These are phyloP conservation scores for Cyberlindnera maritima DNA, from an alignment of 805 yeast species.

Conservation along the genomic window DNA sequence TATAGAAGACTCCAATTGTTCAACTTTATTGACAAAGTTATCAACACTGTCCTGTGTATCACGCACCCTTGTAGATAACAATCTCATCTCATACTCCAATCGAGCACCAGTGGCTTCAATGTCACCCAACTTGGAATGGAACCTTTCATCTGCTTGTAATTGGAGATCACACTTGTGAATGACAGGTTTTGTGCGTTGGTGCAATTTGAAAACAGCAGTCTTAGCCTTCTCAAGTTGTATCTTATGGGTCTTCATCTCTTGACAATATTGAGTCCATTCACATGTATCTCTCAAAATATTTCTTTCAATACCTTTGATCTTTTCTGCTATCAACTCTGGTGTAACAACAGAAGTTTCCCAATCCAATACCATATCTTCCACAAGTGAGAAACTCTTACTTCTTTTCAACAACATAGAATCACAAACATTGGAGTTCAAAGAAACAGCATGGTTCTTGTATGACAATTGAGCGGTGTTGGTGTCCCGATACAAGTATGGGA, in stretches of 20 bases:
- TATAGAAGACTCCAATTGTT: constrained; percentile 29
- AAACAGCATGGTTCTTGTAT: constrained; percentile 24
- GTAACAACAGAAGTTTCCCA: constrained; percentile 15
- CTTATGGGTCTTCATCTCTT: constrained; percentile 4
- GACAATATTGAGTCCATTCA: not conserved
- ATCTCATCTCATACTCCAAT: constrained; percentile 61
- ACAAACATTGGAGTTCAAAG: constrained; percentile 3
- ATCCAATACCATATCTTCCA: constrained; percentile 23
- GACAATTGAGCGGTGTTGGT: constrained; percentile 29
- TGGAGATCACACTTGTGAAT: constrained; percentile 22
- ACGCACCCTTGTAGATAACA: constrained; percentile 55
- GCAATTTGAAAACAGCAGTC: constrained; percentile 5
- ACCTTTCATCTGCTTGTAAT: constrained; percentile 27
- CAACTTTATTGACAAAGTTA: constrained; percentile 39
- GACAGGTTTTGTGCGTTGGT: constrained; percentile 19
- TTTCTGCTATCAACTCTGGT: constrained; percentile 13
- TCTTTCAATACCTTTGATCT: constrained; percentile 11
- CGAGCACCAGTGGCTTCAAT: constrained; percentile 56
- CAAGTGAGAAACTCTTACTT: constrained; percentile 35
- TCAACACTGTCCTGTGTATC: constrained; percentile 65
- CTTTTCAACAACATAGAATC: constrained; percentile 25
- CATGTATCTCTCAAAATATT: not conserved
- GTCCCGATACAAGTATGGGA: constrained; percentile 36
- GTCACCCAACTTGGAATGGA: constrained; percentile 43
- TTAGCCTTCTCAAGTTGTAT: constrained; percentile 1